These are phyloP conservation scores for Apiotrichum veenhuisii DNA, from an alignment of 1,284 basidiomycete genomes.

Conservation along the genomic window DNA sequence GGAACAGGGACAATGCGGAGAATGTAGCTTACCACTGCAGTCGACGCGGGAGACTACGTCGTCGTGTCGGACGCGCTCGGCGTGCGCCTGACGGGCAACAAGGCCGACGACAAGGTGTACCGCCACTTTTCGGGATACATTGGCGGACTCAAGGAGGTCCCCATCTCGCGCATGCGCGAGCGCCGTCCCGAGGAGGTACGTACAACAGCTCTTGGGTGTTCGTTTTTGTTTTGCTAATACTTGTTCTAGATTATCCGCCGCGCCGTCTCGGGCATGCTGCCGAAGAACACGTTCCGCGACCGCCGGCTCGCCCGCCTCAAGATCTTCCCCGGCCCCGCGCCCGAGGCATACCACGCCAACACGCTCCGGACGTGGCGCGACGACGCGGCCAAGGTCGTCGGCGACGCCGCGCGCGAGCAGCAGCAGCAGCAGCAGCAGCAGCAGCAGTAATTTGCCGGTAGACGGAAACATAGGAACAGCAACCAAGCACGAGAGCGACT, in stretches of 20 bases:
- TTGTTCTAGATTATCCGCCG: conserved; percentile 95
- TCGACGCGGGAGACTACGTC: conserved; percentile 96
- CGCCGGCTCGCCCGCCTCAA: conserved; percentile 76
- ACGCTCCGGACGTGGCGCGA: conserved; percentile 41
- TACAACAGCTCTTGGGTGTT: too few relatives aligned
- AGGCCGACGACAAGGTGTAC: conserved; percentile 82
- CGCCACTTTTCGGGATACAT: conserved; percentile 89
- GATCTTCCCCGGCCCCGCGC: conserved; percentile 65
- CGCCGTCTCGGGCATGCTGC: conserved; percentile 93
- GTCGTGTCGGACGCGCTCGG: conserved; percentile 86
- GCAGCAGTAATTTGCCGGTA: too few relatives aligned
- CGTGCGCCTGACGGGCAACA: conserved; percentile 84
- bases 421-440: neutral
- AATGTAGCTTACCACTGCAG: conserved; percentile 51
- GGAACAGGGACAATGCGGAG: neutral
- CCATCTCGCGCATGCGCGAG: conserved; percentile 74
- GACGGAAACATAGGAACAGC: too few relatives aligned
- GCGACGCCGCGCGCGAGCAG: neutral
- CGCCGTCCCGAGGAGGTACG: conserved; percentile 89
- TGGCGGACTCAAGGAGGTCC: conserved; percentile 86
- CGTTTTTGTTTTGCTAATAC: too few relatives aligned
- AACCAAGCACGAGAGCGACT: neutral
- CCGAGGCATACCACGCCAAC: conserved; percentile 30
- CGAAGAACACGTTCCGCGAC: conserved; percentile 89
- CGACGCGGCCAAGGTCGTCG: neutral